Percentiles rank a stretch among this genome's conserved stretches.
Conservation (phyloP, 164 flowering plant species). For the Akebia trifoliata region DNA sequence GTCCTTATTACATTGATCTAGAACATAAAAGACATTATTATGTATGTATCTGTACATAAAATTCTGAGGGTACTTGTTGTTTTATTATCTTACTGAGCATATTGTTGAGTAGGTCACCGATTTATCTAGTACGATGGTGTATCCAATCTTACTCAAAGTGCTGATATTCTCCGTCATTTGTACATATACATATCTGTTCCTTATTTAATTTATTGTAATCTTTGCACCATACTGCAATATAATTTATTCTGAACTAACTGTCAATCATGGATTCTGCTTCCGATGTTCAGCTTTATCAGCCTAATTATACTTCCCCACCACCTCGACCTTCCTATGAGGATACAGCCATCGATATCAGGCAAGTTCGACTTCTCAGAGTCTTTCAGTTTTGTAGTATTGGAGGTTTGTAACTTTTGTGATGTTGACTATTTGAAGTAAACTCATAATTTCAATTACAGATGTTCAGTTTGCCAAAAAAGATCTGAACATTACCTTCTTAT, state of each 20-base stretch:
- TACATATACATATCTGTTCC: too few relatives aligned
- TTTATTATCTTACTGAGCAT: too few relatives aligned
- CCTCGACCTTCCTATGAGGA: constrained; percentile 51
- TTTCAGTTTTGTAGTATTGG: not conserved
- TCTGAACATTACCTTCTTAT: not conserved
- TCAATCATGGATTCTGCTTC: not conserved
- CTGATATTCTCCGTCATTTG: not conserved
- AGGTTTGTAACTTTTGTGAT: not conserved
- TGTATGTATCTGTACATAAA: too few relatives aligned
- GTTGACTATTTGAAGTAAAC: not conserved
- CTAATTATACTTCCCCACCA: constrained; percentile 81
- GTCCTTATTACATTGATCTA: too few relatives aligned
- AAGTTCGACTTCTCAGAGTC: constrained; percentile 10
- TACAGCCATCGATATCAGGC: constrained; percentile 75
- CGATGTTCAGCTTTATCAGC: constrained; percentile 61
- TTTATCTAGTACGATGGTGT: not conserved
- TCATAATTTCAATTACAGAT: not conserved
- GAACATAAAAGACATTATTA: too few relatives aligned
- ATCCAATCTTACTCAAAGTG: not conserved
- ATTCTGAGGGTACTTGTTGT: too few relatives aligned
- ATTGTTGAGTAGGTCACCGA: not conserved
- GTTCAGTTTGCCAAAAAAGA: not conserved
- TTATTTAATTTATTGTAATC: too few relatives aligned
- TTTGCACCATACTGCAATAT: too few relatives aligned
- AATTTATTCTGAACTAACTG: not conserved